These are phyloP conservation scores for Emericellopsis atlantica DNA, from an alignment of 2,329 filamentous ascomycete genomes.

Conservation along the genomic window DNA sequence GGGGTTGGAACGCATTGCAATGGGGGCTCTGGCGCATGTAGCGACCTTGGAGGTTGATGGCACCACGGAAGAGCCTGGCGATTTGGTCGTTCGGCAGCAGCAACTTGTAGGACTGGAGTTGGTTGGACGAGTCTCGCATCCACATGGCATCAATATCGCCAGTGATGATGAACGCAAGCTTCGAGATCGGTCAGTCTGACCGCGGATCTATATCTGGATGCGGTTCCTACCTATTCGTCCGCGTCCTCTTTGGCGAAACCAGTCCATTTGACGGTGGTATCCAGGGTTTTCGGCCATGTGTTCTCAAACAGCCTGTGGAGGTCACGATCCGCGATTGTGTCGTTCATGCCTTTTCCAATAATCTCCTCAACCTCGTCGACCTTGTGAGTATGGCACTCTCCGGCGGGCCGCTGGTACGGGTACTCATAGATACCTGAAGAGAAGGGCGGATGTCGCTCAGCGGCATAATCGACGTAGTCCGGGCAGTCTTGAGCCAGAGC, in stretches of 20 bases:
- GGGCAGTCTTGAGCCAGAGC: slow-evolving; percentile 13
- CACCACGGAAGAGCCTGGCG: slow-evolving; percentile 58
- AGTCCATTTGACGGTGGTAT: slow-evolving; percentile 60
- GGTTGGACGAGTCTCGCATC: slow-evolving; percentile 78
- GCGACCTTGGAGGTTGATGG: slow-evolving; percentile 64
- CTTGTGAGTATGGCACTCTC: slow-evolving; percentile 69
- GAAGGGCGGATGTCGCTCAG: slow-evolving; percentile 48
- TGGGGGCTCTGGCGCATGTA: slow-evolving; percentile 62
- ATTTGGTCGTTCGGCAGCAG: slow-evolving; percentile 37
- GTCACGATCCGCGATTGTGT: slow-evolving; percentile 63
- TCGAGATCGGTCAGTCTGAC: not conserved
- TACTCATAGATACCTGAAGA: slow-evolving; percentile 66
- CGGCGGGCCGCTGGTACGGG: slow-evolving; percentile 66
- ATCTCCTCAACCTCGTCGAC: slow-evolving; percentile 65
- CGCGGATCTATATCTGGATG: not conserved
- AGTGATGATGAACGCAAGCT: slow-evolving; percentile 70
- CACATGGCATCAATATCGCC: slow-evolving; percentile 90
- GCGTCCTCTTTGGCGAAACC: slow-evolving; percentile 43
- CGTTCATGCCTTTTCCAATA: slow-evolving; percentile 52
- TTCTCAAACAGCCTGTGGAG: slow-evolving; percentile 61
- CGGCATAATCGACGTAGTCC: slow-evolving; percentile 20
- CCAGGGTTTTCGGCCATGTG: slow-evolving; percentile 61
- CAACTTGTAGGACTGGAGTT: slow-evolving; percentile 61
- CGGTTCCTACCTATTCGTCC: slow-evolving; percentile 38
- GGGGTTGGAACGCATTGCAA: slow-evolving; percentile 92